Evolutionary conservation across 1,139 yeast species (phyloP).

Genomic region (Pneumocystis oryctolagi): DNA sequence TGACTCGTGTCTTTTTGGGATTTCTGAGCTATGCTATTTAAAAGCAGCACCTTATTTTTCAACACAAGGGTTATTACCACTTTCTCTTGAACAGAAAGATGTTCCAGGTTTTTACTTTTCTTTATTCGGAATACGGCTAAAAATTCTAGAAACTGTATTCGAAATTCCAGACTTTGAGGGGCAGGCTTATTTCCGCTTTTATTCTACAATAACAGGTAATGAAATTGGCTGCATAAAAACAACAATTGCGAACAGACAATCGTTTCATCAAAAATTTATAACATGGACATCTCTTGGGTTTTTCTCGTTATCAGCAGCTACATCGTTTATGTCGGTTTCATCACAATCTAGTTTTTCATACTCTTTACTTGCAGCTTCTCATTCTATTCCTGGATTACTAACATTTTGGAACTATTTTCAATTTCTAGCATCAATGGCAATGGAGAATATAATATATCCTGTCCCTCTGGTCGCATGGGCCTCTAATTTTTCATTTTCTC

Average conservation of each 20-base stretch:
- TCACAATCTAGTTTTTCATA: not conserved
- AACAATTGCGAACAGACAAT: not conserved
- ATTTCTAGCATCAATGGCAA: not conserved
- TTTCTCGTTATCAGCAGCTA: not conserved
- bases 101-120: not conserved
- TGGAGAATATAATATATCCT: not conserved
- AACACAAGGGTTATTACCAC: not conserved
- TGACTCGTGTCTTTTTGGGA: not conserved
- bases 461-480: not conserved
- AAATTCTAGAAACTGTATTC: not conserved
- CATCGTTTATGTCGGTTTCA: not conserved
- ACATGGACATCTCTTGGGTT: not conserved
- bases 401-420: not conserved
- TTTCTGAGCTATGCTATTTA: not conserved
- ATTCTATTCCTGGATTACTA: not conserved
- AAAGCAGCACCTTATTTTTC: not conserved
- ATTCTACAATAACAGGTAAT: not conserved
- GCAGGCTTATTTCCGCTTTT: not conserved
- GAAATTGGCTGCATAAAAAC: not conserved
- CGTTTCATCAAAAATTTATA: not conserved
- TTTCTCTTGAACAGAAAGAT: not conserved
- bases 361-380: not conserved
- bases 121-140: not conserved
- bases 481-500: not conserved
- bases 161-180: not conserved